Evolutionary conservation across 179 eudicot genomes (phyloP).

Genomic region (Beta corolliflora): DNA sequence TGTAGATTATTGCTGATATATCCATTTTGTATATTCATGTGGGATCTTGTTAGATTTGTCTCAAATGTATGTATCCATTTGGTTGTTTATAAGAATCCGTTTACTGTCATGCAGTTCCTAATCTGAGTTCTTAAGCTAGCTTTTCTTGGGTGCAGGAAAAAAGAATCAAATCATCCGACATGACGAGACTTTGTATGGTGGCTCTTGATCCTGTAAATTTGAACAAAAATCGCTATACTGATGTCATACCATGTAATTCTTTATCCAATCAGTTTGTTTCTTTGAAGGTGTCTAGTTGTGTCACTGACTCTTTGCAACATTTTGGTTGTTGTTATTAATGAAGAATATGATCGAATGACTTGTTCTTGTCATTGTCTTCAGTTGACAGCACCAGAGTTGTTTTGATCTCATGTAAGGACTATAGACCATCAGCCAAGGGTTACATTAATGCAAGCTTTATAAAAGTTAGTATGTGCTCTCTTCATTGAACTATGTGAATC

Average conservation of each 20-base stretch:
- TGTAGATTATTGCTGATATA: not conserved
- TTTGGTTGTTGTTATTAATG: not conserved
- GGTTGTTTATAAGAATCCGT: not conserved
- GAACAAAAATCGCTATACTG: conserved; percentile 78
- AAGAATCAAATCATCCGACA: conserved; percentile 57
- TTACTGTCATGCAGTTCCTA: conserved; percentile 2
- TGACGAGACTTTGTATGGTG: conserved; percentile 57
- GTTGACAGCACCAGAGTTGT: conserved; percentile 80
- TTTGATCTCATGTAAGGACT: conserved; percentile 67
- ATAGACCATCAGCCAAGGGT: conserved; percentile 70
- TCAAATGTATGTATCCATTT: not conserved
- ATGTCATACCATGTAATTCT: conserved; percentile 85
- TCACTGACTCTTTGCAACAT: not conserved
- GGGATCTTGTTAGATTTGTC: no score
- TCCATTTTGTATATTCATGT: not conserved
- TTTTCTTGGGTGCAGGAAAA: conserved; percentile 45
- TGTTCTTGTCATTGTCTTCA: conserved; percentile 38
- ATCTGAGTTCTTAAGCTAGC: conserved; percentile 1
- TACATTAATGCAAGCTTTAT: conserved; percentile 91
- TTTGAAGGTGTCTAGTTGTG: not conserved
- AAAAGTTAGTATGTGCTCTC: conserved; percentile 40
- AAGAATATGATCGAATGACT: not conserved
- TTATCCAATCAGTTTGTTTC: conserved; percentile 9
- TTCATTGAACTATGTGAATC: not conserved
- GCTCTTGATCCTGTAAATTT: conserved; percentile 59